Evolutionary conservation across 73 alveolate species (phyloP), one percentile per base, ranked within the genome.

Genomic region (Blepharisma stoltei): DNA sequence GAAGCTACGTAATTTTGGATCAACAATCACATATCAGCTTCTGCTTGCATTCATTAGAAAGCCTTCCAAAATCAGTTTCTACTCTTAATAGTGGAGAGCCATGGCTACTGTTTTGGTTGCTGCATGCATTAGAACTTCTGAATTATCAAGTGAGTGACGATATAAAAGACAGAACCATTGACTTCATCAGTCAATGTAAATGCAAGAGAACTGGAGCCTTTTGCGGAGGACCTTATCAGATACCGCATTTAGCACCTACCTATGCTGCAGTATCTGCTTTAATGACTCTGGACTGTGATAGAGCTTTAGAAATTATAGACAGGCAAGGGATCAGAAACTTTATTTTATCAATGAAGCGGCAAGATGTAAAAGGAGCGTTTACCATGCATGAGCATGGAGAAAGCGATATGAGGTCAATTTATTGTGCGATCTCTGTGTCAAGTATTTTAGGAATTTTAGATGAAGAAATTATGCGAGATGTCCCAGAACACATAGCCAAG

Each of bases 371-470:
- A 44, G 99, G 99, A 21, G 76, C 94, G 60, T 86, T 92, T 52
- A 81, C 83, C 43, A 88, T 95, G 83, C 98, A 95, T 88, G 82
- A 83, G 18, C 89, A 92, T 84, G 99, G 99, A 38, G 99, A 96
- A 78, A 87, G 90, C 47, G 99, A 96, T 87, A 84, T 96, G 91
- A 87, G 99, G 77, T 96, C 97, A 7, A 97, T 92, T 60, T 95
- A 95, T 82, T 94, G 98, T 77, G 95, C 98, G 4, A 83, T 96
- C 47, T 86, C 86, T 6, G 86, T 90, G 6, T 93, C 97, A 6
- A 93, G 89, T 76, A 70, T 95, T 67, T 78, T 92, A 23, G 88
- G 88, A 27, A 54, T 94, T 25, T 66, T 92, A 48, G 93, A 93
- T 55, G 87, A 80, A 50, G 94, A 90, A 45, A 71, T 96, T 32